Conservation (phyloP, 1,284 basidiomycete species). For the Leccinum solheimii region DNA sequence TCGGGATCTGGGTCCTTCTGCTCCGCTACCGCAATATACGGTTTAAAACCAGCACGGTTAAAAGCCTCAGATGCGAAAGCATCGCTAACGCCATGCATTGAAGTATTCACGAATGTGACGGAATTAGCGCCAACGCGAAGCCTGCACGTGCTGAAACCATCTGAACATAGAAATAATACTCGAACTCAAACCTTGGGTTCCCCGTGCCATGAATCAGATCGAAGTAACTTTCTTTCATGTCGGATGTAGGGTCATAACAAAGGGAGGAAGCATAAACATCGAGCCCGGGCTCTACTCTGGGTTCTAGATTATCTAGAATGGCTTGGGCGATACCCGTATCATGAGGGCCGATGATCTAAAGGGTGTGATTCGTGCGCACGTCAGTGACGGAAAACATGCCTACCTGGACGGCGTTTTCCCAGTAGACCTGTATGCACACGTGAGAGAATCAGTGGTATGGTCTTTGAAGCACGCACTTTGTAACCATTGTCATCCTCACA, state of each 20-base stretch:
- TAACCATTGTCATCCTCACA: constrained; percentile 80
- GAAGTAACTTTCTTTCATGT: constrained; percentile 64
- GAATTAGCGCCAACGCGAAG: constrained; percentile 5
- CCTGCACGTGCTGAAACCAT: constrained; percentile 12
- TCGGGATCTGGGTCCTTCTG: constrained; percentile 76
- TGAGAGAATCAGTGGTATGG: not conserved
- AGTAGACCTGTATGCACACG: constrained; percentile 60
- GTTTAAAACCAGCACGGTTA: constrained; percentile 53
- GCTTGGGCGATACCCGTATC: constrained; percentile 70
- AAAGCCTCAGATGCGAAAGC: constrained; percentile 61
- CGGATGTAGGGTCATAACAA: constrained; percentile 57
- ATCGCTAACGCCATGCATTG: constrained; percentile 85
- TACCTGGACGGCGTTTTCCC: constrained; percentile 84
- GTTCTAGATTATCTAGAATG: constrained; percentile 63
- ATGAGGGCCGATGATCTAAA: constrained; percentile 78
- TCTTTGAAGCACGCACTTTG: constrained; percentile 50
- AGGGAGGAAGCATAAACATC: constrained; percentile 38
- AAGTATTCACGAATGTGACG: constrained; percentile 74
- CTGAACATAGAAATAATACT: not conserved
- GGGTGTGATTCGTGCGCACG: not conserved
- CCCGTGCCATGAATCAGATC: constrained; percentile 44
- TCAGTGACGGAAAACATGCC: constrained; percentile 2
- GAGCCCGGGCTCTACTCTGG: constrained; percentile 47
- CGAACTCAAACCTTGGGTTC: constrained; percentile 41
- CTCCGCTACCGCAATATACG: constrained; percentile 59